These are phyloP conservation scores for Crithidia sp. DNA, from an alignment of 208 protist species.

Conservation along the genomic window DNA sequence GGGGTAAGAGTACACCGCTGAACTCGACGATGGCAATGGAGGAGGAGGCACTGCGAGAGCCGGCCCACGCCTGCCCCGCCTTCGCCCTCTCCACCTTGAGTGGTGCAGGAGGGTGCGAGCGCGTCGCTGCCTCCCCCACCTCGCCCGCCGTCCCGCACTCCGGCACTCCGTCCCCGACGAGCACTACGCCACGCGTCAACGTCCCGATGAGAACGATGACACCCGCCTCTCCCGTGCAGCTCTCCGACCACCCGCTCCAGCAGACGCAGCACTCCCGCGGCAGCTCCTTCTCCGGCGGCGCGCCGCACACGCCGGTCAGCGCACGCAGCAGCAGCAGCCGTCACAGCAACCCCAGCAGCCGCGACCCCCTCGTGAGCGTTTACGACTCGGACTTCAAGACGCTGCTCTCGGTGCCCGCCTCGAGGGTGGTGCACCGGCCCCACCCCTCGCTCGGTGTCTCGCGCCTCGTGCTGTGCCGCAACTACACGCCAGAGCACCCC, in stretches of 20 bases:
- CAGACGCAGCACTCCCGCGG: conserved; percentile 2
- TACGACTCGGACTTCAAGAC: conserved; percentile 73
- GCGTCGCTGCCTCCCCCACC: conserved; percentile 9
- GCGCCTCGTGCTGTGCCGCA: conserved; percentile 80
- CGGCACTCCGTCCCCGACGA: conserved; percentile 4
- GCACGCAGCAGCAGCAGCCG: conserved; percentile 26
- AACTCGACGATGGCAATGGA: not conserved
- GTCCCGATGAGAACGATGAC: not conserved
- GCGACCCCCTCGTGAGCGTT: conserved; percentile 35
- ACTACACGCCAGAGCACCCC: conserved; percentile 43
- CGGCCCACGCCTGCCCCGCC: conserved; percentile 2
- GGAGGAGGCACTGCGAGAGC: conserved; percentile 1
- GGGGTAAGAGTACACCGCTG: too few species aligned
- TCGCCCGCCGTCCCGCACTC: conserved; percentile 4
- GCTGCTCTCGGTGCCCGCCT: conserved; percentile 45
- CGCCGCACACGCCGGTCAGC: conserved; percentile 16
- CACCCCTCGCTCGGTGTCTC: conserved; percentile 50
- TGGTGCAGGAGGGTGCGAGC: not conserved
- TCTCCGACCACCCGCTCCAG: conserved; percentile 9
- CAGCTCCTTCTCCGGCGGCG: not conserved
- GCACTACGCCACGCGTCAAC: conserved; percentile 10
- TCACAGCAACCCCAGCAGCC: conserved; percentile 12
- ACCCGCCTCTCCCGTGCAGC: conserved; percentile 1
- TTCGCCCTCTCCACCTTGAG: conserved; percentile 1
- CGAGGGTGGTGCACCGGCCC: conserved; percentile 50